phyloP scores from a whole-genome alignment of 2,329 filamentous ascomycete genomes.

The Epicoccum nigrum region DNA sequence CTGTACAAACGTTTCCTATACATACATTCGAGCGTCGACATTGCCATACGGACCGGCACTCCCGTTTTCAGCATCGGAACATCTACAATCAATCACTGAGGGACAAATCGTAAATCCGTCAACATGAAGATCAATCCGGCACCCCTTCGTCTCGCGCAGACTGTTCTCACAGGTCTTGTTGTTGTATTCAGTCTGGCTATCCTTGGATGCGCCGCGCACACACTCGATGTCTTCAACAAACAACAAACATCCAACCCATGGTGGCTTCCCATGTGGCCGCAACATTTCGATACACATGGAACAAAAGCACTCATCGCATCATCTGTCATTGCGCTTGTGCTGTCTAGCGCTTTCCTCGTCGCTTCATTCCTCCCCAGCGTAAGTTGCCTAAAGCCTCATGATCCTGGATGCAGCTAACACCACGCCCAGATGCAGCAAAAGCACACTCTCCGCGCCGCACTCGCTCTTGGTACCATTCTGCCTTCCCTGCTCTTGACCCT shows the following conservation, averaged over 20 bases:
- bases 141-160: slow-evolving; percentile 44
- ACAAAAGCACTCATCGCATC: slow-evolving; percentile 52
- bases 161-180: slow-evolving; percentile 44
- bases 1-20: slow-evolving; percentile 17
- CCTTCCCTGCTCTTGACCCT: slow-evolving; percentile 50
- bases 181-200: slow-evolving; percentile 50
- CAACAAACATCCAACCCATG: slow-evolving; percentile 53
- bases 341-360: slow-evolving; percentile 47
- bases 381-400: slow-evolving; percentile 8
- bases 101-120: neutral
- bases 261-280: slow-evolving; percentile 56
- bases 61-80: neutral
- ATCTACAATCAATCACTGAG: neutral
- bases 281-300: slow-evolving; percentile 54
- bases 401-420: slow-evolving; percentile 10
- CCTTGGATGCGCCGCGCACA: slow-evolving; percentile 52
- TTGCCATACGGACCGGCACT: slow-evolving; percentile 5
- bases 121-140: slow-evolving; percentile 48
- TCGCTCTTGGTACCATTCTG: slow-evolving; percentile 44
- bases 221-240: slow-evolving; percentile 52
- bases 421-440: slow-evolving; percentile 29
- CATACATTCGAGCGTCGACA: neutral
- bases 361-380: slow-evolving; percentile 45
- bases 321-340: slow-evolving; percentile 44
- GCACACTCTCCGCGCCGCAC: slow-evolving; percentile 48